Conservation (phyloP, 2,329 filamentous ascomycete genomes). For the Paraphoma sp. region DNA sequence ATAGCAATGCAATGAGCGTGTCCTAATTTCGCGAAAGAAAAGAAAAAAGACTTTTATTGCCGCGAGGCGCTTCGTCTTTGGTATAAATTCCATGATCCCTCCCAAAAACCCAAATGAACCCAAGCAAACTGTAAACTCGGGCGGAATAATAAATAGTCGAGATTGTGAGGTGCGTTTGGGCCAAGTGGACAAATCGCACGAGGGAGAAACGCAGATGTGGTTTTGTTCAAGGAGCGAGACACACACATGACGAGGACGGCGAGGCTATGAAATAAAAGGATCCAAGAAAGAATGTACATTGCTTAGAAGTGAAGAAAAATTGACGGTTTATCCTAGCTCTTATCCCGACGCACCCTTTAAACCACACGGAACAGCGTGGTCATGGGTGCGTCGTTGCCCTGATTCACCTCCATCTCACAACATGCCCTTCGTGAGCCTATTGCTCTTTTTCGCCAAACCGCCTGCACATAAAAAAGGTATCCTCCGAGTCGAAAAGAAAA, state of each 20-base stretch:
- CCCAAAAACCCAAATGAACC: background rate
- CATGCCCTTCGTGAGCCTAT: no score
- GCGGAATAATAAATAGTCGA: no score
- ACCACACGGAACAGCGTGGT: no score
- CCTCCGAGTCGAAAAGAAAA: background rate
- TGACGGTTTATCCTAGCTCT: background rate
- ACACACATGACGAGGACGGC: background rate
- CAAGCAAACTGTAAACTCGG: no score
- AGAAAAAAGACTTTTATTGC: conserved; percentile 5
- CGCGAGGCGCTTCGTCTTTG: conserved; percentile 13
- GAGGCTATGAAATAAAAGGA: background rate
- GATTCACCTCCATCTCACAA: no score
- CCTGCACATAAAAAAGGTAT: no score
- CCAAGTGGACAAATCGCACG: background rate
- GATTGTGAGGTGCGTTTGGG: background rate
- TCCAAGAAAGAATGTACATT: conserved; percentile 14
- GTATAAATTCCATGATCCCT: conserved; percentile 1
- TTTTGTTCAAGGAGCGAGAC: no score
- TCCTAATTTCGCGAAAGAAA: background rate
- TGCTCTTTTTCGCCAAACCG: no score
- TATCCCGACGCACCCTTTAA: background rate
- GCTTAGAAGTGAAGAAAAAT: conserved; percentile 4
- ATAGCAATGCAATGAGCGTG: no score
- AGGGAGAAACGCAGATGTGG: background rate
- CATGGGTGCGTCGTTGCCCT: no score